A percentile compares a stretch with the other conserved stretches of the same genome.
Conservation (phyloP, 2,329 filamentous ascomycete species). For the Orbilia oligospora region DNA sequence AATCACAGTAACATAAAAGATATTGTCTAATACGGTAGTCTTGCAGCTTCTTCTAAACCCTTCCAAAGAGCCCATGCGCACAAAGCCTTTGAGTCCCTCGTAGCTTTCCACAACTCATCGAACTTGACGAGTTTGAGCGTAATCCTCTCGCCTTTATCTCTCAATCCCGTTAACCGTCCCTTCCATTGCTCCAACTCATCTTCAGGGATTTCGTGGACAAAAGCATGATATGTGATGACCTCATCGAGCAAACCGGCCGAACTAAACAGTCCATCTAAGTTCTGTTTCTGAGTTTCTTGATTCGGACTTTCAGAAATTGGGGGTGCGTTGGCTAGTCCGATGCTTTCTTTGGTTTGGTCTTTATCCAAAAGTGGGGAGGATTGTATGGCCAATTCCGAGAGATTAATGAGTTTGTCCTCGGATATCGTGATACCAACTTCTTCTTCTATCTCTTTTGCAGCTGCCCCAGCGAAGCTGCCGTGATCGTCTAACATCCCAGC, state of each 20-base stretch:
- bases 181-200: conserved; percentile 72
- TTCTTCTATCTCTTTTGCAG: conserved; percentile 75
- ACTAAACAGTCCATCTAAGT: conserved; percentile 49
- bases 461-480: conserved; percentile 73
- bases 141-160: conserved; percentile 75
- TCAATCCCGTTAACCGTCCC: conserved; percentile 73
- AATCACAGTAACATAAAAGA: background rate
- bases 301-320: conserved; percentile 20
- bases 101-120: conserved; percentile 73
- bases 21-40: conserved; percentile 35
- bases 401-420: conserved; percentile 69
- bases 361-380: conserved; percentile 46
- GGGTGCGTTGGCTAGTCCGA: conserved; percentile 43
- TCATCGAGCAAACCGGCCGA: conserved; percentile 69
- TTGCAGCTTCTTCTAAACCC: conserved; percentile 71
- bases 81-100: conserved; percentile 74
- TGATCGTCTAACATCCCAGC: conserved; percentile 74
- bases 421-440: conserved; percentile 73
- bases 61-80: conserved; percentile 74
- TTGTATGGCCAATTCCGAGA: conserved; percentile 71
- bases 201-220: conserved; percentile 72
- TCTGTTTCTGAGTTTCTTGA: background rate
- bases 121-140: conserved; percentile 74
- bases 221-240: conserved; percentile 73
- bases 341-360: conserved; percentile 31